These are phyloP conservation scores for Chaetoscypha palmicola DNA, from an alignment of 2,329 filamentous ascomycete genomes.

Conservation along the genomic window DNA sequence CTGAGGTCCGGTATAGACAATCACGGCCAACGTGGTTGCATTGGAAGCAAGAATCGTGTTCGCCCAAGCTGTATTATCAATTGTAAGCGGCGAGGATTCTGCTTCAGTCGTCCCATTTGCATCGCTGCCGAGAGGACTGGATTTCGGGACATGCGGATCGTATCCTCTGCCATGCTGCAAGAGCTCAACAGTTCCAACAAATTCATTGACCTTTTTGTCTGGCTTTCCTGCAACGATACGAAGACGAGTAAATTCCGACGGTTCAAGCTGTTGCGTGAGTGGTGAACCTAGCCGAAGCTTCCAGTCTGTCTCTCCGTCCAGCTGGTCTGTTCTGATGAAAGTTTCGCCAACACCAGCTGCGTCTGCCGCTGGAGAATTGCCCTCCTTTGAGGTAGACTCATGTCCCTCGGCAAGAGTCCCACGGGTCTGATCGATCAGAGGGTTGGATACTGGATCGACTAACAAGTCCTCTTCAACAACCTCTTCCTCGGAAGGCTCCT, in stretches of 20 bases:
- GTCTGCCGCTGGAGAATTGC: constrained; percentile 27
- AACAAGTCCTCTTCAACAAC: constrained; percentile 20
- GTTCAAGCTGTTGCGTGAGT: constrained; percentile 70
- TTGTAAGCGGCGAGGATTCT: constrained; percentile 66
- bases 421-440: constrained; percentile 21
- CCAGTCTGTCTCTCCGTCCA: constrained; percentile 98
- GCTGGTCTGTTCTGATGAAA: constrained; percentile 93
- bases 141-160: constrained; percentile 35
- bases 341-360: constrained; percentile 59
- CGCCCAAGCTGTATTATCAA: constrained; percentile 98
- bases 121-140: constrained; percentile 16
- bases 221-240: constrained; percentile 80
- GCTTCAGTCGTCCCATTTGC: constrained; percentile 32
- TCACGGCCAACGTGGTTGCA: constrained; percentile 77
- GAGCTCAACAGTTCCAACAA: constrained; percentile 81
- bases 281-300: constrained; percentile 85
- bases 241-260: constrained; percentile 63
- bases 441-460: constrained; percentile 28
- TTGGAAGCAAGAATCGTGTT: constrained; percentile 96
- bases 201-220: constrained; percentile 90
- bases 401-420: constrained; percentile 18
- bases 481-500: constrained; percentile 7
- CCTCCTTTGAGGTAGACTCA: constrained; percentile 22
- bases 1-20: constrained; percentile 91
- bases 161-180: constrained; percentile 47